Base-by-base conservation (phyloP, 129 eudicot genomes). In the Helianthus annuus region DNA sequence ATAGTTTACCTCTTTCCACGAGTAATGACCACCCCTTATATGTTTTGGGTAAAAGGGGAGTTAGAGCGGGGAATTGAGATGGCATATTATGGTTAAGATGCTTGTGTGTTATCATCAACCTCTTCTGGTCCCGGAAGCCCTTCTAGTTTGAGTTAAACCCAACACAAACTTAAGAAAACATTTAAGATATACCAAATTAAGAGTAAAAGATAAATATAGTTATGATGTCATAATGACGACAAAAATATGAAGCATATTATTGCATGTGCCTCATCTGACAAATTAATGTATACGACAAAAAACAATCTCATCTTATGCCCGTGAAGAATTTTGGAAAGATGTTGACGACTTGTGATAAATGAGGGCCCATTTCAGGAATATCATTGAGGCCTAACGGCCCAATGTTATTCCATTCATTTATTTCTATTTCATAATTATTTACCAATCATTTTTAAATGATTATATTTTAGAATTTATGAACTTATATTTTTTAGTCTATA, bases 261-360 rank as follows among this genome's bases (percentile, higher is more conserved):
- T 29, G 66, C 66, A 60, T 60, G 66, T 60, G 64, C 16, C 44
- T 4, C 66, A 60, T 60, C 66, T 60, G 66, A 60, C 66, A 60
- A 60, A 29, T 27, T 24, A 58, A 29, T 58, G 39, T 27, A 27
- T 10, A 29, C 42, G 65, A 60, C 65, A 13, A 60, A 57, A 58
- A 60, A 60, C 45, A 60, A 32, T 60, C 66, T 60, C 66, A 60
- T 60, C 17, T 60, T 29, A 12, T 60, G 17, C 45, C 66, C 66
- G 66, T 60, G 66, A 60, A 60, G 45, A 60, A 32, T 32, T 60
- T 60, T 60, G 66, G 66, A 60, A 60, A 60, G 45, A 60, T 60
- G 66, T 32, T 12, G 66, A 58, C 64, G 40, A 42, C 40, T 58
- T 58, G 17, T 58, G 64, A 60, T 60, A 60, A 6, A 60, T 32